Base-by-base conservation (phyloP, 2,329 filamentous ascomycete species). In the Penicillium fuscoglaucum region DNA sequence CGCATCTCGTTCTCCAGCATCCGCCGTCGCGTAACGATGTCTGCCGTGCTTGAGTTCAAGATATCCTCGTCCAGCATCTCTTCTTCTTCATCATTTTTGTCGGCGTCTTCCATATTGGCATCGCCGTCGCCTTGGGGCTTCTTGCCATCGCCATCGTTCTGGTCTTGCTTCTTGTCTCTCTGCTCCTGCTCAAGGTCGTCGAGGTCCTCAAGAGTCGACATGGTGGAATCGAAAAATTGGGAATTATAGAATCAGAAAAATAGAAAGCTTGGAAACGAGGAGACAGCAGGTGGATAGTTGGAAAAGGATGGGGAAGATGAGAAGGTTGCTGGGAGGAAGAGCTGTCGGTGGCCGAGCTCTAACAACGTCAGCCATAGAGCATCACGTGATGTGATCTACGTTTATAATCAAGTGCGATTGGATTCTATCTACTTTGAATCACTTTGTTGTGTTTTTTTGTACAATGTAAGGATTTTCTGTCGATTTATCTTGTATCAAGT, bases 1-100 rank as follows among this genome's bases (percentile, higher is more conserved):
- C 95, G 86, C 71, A 95, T 90, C 78, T 99, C 95, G 78, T 99
- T 99, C 79, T 99, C 95, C 66, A 99, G 83, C 73, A 99, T 84
- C 72, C 93, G 88, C 82, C 88, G 90, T 76, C 95, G 87, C 70
- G 92, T 96, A 71, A 91, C 83, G 71, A 99, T 96, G 80, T 99
- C 95, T 81, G 91, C 87, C 81, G 95, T 98, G 82, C 89, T 93
- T 69, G 96, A 88, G 75, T 87, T 89, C 61, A 98, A 85, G 70
- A 99, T 93, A 80, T 99, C 95, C 56, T 93, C 88, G 77, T 98
- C 93, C 64, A 99, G 84, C 55, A 93, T 84, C 67, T 96, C 89
- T 49, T 93, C 90, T 68, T 90, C 88, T 69, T 85, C 84, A 57
- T 87, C 80, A 63, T 82, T 82, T 66, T 85, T 82, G 43, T 89